Percentiles rank a stretch among this genome's conserved stretches.
Evolutionary conservation across 2,329 filamentous ascomycete species (phyloP).

Genomic region (Phialophora verrucosa): DNA sequence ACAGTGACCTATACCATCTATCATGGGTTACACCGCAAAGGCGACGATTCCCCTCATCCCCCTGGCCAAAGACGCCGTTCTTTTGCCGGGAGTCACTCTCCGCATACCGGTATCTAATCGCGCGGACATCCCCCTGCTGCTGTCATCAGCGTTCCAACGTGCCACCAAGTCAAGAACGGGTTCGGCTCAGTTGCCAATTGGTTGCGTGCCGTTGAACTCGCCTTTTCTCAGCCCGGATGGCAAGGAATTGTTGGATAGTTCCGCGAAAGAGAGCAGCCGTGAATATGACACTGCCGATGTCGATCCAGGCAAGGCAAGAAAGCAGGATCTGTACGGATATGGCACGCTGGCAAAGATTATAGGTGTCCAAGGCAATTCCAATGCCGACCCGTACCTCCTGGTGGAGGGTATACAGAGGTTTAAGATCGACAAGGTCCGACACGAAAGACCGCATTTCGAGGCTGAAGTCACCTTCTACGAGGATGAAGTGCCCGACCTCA

Average conservation of each 20-base stretch:
- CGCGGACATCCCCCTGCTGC: slow-evolving; percentile 84
- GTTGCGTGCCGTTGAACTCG: slow-evolving; percentile 84
- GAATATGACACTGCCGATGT: slow-evolving; percentile 49
- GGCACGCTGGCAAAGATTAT: slow-evolving; percentile 81
- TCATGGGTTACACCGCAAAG: slow-evolving; percentile 43
- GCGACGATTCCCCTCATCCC: slow-evolving; percentile 75
- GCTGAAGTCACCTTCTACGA: slow-evolving; percentile 74
- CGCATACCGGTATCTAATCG: slow-evolving; percentile 83
- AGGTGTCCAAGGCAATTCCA: slow-evolving; percentile 75
- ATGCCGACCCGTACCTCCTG: slow-evolving; percentile 78
- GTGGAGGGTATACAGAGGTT: slow-evolving; percentile 86
- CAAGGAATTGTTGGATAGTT: slow-evolving; percentile 73
- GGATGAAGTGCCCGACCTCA: slow-evolving; percentile 59
- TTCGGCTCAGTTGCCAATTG: slow-evolving; percentile 74
- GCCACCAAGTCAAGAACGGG: slow-evolving; percentile 68
- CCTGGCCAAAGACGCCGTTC: slow-evolving; percentile 77
- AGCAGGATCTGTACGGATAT: slow-evolving; percentile 78
- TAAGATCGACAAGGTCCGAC: slow-evolving; percentile 72
- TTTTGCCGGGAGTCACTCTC: slow-evolving; percentile 83
- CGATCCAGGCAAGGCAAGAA: slow-evolving; percentile 65
- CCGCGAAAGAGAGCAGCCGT: slow-evolving; percentile 54
- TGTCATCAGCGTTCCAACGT: slow-evolving; percentile 82
- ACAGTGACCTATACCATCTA: slow-evolving; percentile 2
- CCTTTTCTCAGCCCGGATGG: slow-evolving; percentile 75
- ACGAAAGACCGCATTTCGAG: slow-evolving; percentile 85